phyloP scores from a whole-genome alignment of 352 stramenopile species.

The Elongisporangium anandrum region DNA sequence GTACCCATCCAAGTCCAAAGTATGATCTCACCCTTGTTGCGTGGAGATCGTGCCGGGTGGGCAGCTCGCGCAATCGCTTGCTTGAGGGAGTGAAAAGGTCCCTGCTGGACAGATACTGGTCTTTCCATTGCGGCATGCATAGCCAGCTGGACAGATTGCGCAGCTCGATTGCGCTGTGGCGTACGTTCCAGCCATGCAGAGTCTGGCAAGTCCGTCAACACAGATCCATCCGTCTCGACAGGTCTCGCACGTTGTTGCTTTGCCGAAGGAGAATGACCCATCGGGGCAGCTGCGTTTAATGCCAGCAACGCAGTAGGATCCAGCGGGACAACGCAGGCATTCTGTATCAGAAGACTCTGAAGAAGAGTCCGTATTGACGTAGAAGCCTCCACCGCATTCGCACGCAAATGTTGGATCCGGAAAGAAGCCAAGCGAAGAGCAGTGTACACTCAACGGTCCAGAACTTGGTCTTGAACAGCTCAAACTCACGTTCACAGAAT shows the following conservation, averaged over 20 bases:
- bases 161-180: constrained; percentile 32
- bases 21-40: constrained; percentile 24
- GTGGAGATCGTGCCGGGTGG: constrained; percentile 51
- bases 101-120: constrained; percentile 30
- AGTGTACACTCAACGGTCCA: too few relatives aligned
- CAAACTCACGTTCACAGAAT: constrained; percentile 23
- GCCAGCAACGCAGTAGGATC: constrained; percentile 50
- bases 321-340: constrained; percentile 50
- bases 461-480: too few relatives aligned
- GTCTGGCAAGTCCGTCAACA: constrained; percentile 36
- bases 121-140: constrained; percentile 57
- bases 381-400: constrained; percentile 53
- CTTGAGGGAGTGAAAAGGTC: constrained; percentile 32
- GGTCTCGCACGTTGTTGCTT: constrained; percentile 36
- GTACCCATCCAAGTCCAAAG: background rate
- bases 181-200: constrained; percentile 57
- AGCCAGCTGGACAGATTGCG: constrained; percentile 37
- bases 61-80: constrained; percentile 51
- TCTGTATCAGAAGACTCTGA: constrained; percentile 4
- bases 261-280: constrained; percentile 58
- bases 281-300: constrained; percentile 43
- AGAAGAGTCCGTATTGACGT: constrained; percentile 26
- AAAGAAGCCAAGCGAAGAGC: constrained; percentile 48
- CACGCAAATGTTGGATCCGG: constrained; percentile 49
- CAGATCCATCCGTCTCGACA: constrained; percentile 68